Evolutionary conservation across 257 asterid species (phyloP).

Genomic region (Cruciata laevipes): DNA sequence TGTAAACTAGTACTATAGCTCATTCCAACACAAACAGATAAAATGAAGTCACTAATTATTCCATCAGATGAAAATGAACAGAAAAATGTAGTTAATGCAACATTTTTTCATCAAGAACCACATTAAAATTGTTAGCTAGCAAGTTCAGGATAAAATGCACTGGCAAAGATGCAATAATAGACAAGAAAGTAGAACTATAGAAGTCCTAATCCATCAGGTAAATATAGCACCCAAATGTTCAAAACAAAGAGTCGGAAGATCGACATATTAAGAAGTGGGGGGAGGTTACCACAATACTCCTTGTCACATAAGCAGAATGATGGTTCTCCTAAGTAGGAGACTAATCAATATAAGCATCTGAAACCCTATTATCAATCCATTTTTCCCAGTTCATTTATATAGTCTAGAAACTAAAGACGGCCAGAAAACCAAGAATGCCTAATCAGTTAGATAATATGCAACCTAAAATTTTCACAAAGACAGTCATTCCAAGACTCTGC

Average conservation of each 20-base stretch:
- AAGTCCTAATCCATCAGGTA: background rate
- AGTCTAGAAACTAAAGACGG: constrained; percentile 1
- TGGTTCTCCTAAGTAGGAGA: background rate
- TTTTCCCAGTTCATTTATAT: background rate
- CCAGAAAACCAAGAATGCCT: background rate
- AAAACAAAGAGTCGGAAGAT: background rate
- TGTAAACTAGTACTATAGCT: background rate
- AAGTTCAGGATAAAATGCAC: background rate
- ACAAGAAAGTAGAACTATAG: background rate
- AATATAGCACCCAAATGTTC: background rate
- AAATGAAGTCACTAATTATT: background rate
- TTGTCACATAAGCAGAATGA: background rate
- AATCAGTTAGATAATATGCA: background rate
- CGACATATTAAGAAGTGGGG: too few species aligned
- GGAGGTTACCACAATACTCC: too few species aligned
- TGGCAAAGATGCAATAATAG: background rate
- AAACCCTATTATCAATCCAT: background rate
- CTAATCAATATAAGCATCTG: background rate
- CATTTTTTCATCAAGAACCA: background rate
- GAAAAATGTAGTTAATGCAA: background rate
- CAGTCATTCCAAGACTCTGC: background rate
- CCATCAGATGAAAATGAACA: background rate
- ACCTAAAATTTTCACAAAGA: background rate
- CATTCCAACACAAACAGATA: background rate
- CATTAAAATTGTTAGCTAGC: background rate